A percentile compares a stretch with the other conserved stretches of the same genome.
Conservation (phyloP, 2,329 filamentous ascomycete species). For the Kalmusia sp. region DNA sequence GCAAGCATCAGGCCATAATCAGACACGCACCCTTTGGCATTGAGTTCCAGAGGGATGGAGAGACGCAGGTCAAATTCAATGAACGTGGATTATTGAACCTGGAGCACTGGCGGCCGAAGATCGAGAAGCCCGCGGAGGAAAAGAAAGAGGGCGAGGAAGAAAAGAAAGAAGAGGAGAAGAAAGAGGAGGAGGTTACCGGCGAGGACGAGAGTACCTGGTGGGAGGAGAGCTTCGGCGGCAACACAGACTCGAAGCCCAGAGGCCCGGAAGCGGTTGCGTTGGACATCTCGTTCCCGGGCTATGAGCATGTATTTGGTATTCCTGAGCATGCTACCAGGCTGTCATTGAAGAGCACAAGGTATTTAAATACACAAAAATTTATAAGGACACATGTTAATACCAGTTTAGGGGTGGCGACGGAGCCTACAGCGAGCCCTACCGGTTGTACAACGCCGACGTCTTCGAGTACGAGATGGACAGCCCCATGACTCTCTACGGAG, state of each 20-base stretch:
- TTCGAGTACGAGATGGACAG: conserved; percentile 98
- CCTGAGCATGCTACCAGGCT: conserved; percentile 90
- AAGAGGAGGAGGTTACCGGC: conserved; percentile 52
- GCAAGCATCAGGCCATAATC: conserved; percentile 82
- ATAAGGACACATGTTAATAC: conserved; percentile 9
- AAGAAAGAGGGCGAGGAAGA: conserved; percentile 60
- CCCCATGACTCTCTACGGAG: conserved; percentile 97
- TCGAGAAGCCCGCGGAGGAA: conserved; percentile 64
- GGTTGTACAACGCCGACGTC: conserved; percentile 94
- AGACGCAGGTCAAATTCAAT: conserved; percentile 86
- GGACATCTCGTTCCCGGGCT: conserved; percentile 91
- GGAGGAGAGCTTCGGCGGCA: conserved; percentile 95
- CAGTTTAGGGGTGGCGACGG: conserved; percentile 73
- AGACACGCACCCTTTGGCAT: conserved; percentile 82
- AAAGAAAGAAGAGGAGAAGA: conserved; percentile 50
- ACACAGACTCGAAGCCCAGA: conserved; percentile 92
- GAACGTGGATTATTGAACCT: conserved; percentile 88
- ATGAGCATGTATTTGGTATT: conserved; percentile 91
- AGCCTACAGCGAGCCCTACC: conserved; percentile 87
- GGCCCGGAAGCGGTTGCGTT: conserved; percentile 91
- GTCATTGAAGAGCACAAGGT: conserved; percentile 86
- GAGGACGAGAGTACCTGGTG: conserved; percentile 94
- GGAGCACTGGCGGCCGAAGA: conserved; percentile 93
- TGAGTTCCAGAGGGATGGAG: conserved; percentile 84
- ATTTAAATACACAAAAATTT: conserved; percentile 15